Base-by-base conservation (phyloP, 1,139 yeast species). In the Yamadazyma songkhlaensis region DNA sequence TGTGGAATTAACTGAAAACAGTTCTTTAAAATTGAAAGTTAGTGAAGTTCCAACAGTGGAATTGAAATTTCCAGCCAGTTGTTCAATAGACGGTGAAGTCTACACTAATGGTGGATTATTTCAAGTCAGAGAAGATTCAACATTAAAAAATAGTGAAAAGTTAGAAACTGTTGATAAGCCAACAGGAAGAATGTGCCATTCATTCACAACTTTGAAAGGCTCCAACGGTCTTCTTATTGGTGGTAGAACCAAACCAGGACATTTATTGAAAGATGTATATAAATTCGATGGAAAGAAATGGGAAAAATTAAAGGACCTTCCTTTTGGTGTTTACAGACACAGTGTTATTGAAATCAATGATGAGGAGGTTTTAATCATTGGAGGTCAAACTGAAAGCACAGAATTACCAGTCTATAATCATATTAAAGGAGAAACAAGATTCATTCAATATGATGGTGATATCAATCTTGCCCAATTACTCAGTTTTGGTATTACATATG, bases 171-270 rank as follows among this genome's bases (percentile, higher is more conserved):
- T 31, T 8, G 31, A 35, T 9, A 36, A 32, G 7, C 72, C 73
- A 1, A n/a, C 46, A 0, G 67, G 79, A 6, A 66, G 94, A 40
- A 75, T 82, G 77, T 74, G 85, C 44, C 90, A 85, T 48, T 62
- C 79, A 0, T 47, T 79, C 20, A 69, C 77, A 0, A 41, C 53
- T 0, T 37, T 77, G 1, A 46, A 50, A 1, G 50, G 54, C 6
- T 49, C 54, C 5, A 50, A 53, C 0, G 44, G 62, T 0, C 41
- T 81, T 3, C 45, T 84, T n/a, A 61, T 77, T 22, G 95, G 94
- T 3, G 95, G 95, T 3, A 68, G 95, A 44, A 63, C 74, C 3
- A 70, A 79, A 6, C 95, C 95, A 1, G 72, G 74, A 1, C 55
- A 57, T 8, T 60, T 65, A 0, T 55, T 77, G 28, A 41, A 40